Percentiles rank a stretch among this genome's conserved stretches.
phyloP scores from a whole-genome alignment of 2,329 filamentous ascomycete species.

The Canariomyces notabilis region DNA sequence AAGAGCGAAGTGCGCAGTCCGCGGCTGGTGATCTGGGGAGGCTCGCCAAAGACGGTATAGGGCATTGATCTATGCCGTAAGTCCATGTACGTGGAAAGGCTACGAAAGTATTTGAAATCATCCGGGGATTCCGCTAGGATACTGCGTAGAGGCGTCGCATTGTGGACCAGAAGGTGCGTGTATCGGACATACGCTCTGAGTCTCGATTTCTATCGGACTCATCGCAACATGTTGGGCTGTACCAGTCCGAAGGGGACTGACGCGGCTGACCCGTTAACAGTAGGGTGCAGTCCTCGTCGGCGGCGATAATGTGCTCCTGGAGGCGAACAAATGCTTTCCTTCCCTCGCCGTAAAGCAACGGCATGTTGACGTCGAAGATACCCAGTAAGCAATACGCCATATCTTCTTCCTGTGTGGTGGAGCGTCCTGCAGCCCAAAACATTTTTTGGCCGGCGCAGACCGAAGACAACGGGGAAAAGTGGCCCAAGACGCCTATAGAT shows the following conservation, averaged over 20 bases:
- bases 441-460: not conserved
- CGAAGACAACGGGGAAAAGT: no score
- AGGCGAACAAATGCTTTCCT: slow-evolving; percentile 8
- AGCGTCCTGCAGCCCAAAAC: slow-evolving; percentile 8
- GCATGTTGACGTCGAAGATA: slow-evolving; percentile 12
- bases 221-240: no score
- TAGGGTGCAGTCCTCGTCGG: not conserved
- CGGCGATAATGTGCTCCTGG: not conserved
- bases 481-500: no score
- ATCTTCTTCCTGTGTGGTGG: slow-evolving; percentile 9
- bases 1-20: not conserved
- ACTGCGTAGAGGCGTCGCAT: no score
- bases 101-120: no score
- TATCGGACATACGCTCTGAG: no score
- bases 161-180: no score
- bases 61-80: no score
- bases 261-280: not conserved
- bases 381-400: slow-evolving; percentile 11
- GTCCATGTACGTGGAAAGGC: no score
- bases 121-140: no score
- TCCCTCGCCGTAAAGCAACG: slow-evolving; percentile 14
- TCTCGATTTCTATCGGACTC: no score
- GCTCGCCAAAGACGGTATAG: not conserved
- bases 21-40: not conserved
- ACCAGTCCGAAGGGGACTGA: no score